These are phyloP conservation scores for Lecanicillium sp. DNA, from an alignment of 2,329 filamentous ascomycete species.

Conservation along the genomic window DNA sequence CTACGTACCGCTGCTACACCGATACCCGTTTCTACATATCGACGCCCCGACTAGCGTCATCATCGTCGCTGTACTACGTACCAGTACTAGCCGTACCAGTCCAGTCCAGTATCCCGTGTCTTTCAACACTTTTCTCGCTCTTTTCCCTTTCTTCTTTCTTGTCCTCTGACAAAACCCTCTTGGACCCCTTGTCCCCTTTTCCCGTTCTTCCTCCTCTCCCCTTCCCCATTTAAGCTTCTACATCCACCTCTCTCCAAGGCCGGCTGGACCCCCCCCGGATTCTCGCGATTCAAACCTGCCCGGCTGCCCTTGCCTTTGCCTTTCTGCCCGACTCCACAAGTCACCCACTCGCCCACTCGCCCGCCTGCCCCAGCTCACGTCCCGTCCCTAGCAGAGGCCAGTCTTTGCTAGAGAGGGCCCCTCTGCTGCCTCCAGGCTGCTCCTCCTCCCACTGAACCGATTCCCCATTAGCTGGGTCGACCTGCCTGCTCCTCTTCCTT, in stretches of 20 bases:
- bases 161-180: too few species aligned
- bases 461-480: not conserved
- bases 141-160: too few species aligned
- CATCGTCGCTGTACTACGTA: not conserved
- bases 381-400: too few species aligned
- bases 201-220: not conserved
- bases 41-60: conserved; percentile 1
- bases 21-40: not conserved
- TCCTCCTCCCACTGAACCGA: too few species aligned
- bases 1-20: not conserved
- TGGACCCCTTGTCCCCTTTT: not conserved
- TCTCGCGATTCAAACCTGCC: not conserved
- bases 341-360: conserved; percentile 7
- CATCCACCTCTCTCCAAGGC: not conserved
- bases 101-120: not conserved
- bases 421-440: not conserved
- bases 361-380: conserved; percentile 13
- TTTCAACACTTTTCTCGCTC: not conserved
- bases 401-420: too few species aligned
- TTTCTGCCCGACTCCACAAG: conserved; percentile 11
- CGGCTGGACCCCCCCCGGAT: not conserved
- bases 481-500: not conserved
- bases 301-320: not conserved
- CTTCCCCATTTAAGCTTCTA: not conserved
- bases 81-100: too few species aligned